phyloP scores from a whole-genome alignment of 2,329 filamentous ascomycete genomes.

The Ceratocystis alfenasii region DNA sequence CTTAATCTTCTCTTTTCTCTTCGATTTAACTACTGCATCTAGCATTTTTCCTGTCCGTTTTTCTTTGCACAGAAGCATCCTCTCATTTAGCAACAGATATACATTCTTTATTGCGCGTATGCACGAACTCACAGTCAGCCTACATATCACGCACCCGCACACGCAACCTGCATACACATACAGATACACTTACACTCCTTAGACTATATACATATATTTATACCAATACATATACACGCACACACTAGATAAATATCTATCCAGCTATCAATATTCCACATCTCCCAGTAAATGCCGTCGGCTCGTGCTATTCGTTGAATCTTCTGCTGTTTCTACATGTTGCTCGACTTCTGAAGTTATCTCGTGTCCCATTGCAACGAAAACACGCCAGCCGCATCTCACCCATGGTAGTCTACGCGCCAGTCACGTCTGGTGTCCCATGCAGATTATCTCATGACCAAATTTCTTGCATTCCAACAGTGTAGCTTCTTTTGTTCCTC shows the following conservation, averaged over 20 bases:
- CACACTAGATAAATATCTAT: neutral
- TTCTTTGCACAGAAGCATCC: neutral
- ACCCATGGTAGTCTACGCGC: neutral
- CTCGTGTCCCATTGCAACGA: too few relatives aligned
- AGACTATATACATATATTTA: neutral
- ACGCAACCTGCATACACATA: neutral
- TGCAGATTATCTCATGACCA: neutral
- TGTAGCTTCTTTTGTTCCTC: neutral
- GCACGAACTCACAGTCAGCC: too few relatives aligned
- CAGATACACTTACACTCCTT: constrained; percentile 2
- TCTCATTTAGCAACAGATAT: neutral
- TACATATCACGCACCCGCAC: neutral
- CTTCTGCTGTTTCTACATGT: too few relatives aligned
- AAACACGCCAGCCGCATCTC: too few relatives aligned
- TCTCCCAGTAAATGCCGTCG: too few relatives aligned
- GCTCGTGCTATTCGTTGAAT: too few relatives aligned
- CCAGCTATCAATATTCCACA: too few relatives aligned
- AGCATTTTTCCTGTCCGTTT: neutral
- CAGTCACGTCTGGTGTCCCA: neutral
- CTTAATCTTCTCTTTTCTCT: neutral
- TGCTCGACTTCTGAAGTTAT: too few relatives aligned
- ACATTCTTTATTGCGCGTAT: neutral
- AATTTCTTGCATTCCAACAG: neutral
- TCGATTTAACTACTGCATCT: neutral
- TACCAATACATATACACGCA: neutral